Percentiles rank a stretch among this genome's conserved stretches.
These are phyloP conservation scores for Knufia fluminis DNA, from an alignment of 2,329 filamentous ascomycete species.

Conservation along the genomic window DNA sequence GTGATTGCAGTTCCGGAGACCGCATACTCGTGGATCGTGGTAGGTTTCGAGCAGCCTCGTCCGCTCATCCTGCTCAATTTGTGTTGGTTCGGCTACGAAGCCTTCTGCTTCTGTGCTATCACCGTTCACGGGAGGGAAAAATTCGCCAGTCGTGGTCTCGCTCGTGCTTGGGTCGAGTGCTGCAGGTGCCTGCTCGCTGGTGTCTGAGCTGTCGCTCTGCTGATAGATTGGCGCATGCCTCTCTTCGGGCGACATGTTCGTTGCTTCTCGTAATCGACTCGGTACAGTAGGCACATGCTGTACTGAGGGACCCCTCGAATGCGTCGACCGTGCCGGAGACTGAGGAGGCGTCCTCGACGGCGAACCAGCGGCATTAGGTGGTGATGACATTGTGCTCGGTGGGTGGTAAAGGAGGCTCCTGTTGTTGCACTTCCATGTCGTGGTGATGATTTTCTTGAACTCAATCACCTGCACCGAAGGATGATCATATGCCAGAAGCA, in stretches of 20 bases:
- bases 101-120: background rate
- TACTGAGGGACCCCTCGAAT: conserved; percentile 7
- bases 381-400: background rate
- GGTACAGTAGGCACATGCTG: conserved; percentile 19
- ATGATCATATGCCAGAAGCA: background rate
- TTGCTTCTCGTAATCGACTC: conserved; percentile 20
- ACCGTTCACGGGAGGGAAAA: conserved; percentile 8
- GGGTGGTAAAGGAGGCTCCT: background rate
- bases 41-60: conserved; percentile 34
- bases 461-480: background rate
- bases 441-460: background rate
- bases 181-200: conserved; percentile 5
- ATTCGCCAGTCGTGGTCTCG: conserved; percentile 13
- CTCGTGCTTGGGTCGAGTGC: conserved; percentile 7
- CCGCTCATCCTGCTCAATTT: conserved; percentile 25
- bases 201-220: background rate
- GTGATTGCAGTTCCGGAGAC: conserved; percentile 51
- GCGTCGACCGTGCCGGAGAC: conserved; percentile 12
- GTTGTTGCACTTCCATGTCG: background rate
- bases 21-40: conserved; percentile 30
- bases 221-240: background rate
- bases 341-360: conserved; percentile 11
- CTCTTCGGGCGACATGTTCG: conserved; percentile 20
- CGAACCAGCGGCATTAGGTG: background rate
- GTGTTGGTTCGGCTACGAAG: conserved; percentile 16